phyloP scores from a whole-genome alignment of 2,329 filamentous ascomycete genomes.

The Colletotrichum paranaense region DNA sequence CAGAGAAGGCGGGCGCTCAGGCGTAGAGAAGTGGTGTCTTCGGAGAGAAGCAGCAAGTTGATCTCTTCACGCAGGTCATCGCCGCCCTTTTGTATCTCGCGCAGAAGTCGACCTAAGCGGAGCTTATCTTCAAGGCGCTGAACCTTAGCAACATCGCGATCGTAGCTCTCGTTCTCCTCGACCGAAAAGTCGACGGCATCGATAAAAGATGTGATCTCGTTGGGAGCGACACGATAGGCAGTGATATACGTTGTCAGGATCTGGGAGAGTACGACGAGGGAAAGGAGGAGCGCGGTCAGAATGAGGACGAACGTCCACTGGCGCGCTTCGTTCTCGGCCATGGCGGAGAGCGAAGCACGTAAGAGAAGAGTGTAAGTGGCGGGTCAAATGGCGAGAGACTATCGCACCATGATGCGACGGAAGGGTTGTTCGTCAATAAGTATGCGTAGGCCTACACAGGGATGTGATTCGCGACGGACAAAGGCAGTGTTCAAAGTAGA shows the following conservation, averaged over 20 bases:
- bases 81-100: constrained; percentile 70
- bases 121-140: constrained; percentile 71
- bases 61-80: constrained; percentile 72
- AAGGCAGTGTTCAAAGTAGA: background rate
- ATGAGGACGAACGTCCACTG: constrained; percentile 69
- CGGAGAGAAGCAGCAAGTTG: constrained; percentile 58
- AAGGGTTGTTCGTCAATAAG: background rate
- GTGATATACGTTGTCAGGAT: constrained; percentile 62
- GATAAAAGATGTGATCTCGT: constrained; percentile 67
- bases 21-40: constrained; percentile 51
- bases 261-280: constrained; percentile 65
- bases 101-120: constrained; percentile 66
- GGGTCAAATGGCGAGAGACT: constrained; percentile 2
- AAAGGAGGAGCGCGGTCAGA: constrained; percentile 67
- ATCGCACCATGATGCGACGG: constrained; percentile 22
- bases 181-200: constrained; percentile 72
- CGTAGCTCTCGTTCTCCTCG: constrained; percentile 73
- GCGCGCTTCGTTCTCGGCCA: constrained; percentile 62
- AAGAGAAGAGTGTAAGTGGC: background rate
- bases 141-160: constrained; percentile 68
- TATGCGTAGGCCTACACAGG: background rate
- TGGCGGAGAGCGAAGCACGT: constrained; percentile 45
- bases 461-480: background rate
- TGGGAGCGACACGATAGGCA: constrained; percentile 68
- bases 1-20: constrained; percentile 66